Evolutionary conservation across 2,329 filamentous ascomycete species (phyloP).

Genomic region (Sporothrix sp.): DNA sequence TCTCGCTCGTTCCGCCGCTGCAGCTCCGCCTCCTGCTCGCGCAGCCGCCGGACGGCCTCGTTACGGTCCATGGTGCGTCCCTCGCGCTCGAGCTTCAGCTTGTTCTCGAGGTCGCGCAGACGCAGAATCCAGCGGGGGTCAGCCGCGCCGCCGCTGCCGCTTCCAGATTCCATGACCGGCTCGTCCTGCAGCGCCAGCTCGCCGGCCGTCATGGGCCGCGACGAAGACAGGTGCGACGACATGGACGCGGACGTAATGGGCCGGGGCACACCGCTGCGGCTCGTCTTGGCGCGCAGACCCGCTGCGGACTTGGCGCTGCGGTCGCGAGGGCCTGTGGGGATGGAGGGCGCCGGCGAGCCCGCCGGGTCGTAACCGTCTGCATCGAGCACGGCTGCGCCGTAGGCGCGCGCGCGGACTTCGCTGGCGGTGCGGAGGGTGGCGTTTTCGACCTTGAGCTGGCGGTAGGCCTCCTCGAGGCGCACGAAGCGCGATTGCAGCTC

Average conservation of each 20-base stretch:
- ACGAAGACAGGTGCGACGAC: background rate
- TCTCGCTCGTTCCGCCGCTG: slow-evolving; percentile 15
- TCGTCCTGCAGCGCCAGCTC: slow-evolving; percentile 20
- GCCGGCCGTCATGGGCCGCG: slow-evolving; percentile 19
- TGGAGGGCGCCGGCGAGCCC: slow-evolving; percentile 43
- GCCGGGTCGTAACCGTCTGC: slow-evolving; percentile 18
- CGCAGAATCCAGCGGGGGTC: slow-evolving; percentile 79
- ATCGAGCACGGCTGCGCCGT: slow-evolving; percentile 28
- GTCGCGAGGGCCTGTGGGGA: slow-evolving; percentile 45
- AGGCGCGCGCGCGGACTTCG: slow-evolving; percentile 44
- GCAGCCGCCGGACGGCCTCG: slow-evolving; percentile 69
- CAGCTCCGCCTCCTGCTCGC: slow-evolving; percentile 39
- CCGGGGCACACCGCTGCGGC: slow-evolving; percentile 17
- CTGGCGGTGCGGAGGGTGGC: slow-evolving; percentile 58
- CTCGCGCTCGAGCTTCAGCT: slow-evolving; percentile 84
- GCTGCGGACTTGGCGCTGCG: slow-evolving; percentile 21
- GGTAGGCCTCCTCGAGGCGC: slow-evolving; percentile 51
- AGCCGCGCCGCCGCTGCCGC: slow-evolving; percentile 10
- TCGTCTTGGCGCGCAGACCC: slow-evolving; percentile 15
- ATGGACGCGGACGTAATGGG: slow-evolving; percentile 16
- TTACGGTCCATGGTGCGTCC: slow-evolving; percentile 73
- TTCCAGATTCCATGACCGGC: slow-evolving; percentile 19
- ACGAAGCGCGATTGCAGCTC: slow-evolving; percentile 37
- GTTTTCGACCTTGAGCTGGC: slow-evolving; percentile 54
- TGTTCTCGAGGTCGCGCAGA: slow-evolving; percentile 75